These are phyloP conservation scores for Saitozyma sp. DNA, from an alignment of 768 basidiomycete genomes.

Conservation along the genomic window DNA sequence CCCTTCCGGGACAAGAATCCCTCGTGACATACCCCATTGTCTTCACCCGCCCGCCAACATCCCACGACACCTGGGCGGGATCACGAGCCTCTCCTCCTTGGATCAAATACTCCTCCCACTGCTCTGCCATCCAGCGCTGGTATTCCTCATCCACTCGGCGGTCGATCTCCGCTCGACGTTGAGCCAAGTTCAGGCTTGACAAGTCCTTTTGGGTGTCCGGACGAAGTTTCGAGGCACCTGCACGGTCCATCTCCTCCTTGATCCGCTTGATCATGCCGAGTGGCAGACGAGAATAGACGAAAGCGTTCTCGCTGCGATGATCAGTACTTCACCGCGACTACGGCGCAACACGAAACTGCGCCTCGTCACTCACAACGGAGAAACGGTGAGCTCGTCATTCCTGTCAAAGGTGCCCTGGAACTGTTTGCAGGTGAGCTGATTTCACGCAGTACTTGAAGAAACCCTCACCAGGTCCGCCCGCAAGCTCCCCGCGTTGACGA, in stretches of 20 bases:
- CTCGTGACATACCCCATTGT: slow-evolving; percentile 40
- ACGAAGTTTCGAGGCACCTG: slow-evolving; percentile 33
- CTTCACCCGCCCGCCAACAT: slow-evolving; percentile 5
- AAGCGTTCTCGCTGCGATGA: slow-evolving; percentile 15
- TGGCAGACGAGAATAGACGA: slow-evolving; percentile 34
- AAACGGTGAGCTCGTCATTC: slow-evolving; percentile 75
- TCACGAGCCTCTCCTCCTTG: neutral
- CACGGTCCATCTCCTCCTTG: slow-evolving; percentile 36
- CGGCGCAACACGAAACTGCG: neutral
- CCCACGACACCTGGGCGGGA: slow-evolving; percentile 19
- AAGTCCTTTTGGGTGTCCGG: slow-evolving; percentile 3
- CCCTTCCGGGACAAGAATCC: slow-evolving; percentile 37
- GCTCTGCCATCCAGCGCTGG: slow-evolving; percentile 19
- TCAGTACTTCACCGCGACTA: slow-evolving; percentile 10
- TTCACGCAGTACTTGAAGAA: neutral
- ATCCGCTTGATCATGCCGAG: slow-evolving; percentile 35
- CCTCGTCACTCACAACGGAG: slow-evolving; percentile 59
- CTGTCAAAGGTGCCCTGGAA: slow-evolving; percentile 67
- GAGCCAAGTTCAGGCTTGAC: neutral
- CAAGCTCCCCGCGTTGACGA: slow-evolving; percentile 51
- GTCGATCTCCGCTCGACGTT: slow-evolving; percentile 19
- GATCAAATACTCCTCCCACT: slow-evolving; percentile 29
- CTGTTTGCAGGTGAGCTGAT: slow-evolving; percentile 24
- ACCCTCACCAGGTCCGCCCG: slow-evolving; percentile 53
- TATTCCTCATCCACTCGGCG: slow-evolving; percentile 16